Evolutionary conservation across 306 rosid species (phyloP), one percentile per base, ranked within the genome.

Genomic region (Casuarina cunninghamiana): DNA sequence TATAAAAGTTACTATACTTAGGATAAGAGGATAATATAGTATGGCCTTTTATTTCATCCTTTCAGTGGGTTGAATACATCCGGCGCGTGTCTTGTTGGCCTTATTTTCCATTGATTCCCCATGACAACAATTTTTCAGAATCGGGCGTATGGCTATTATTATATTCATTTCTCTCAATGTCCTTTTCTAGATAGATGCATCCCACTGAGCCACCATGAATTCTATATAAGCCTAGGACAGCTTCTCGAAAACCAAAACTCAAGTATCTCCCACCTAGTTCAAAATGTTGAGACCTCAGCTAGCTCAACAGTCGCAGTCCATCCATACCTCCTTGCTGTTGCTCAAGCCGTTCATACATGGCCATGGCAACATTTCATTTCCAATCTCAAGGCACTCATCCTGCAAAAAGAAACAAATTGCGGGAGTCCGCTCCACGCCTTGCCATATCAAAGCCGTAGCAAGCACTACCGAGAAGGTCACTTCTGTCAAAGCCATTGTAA

Each of bases 401-500:
- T 2, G 42, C 16, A 62, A 57, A 7, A 69, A 13, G 9, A 74
- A 51, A 57, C 73, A 39, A 19, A 10, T 51, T 17, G 77, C 74
- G 49, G 60, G 39, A 0, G 60, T 75, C 0, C 9, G 78, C 32
- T 21, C 69, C 38, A 49, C 63, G 70, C 42, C 78, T n/a, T 3
- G 69, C 37, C 73, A 55, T 37, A 68, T 71, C 53, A 73, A 76
- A 44, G 60, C 76, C 15, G 65, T 54, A 41, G 26, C 77, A 44
- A 38, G 17, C 9, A 17, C 42, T 8, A 32, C 38, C 4, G 55
- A 81, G 10, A 74, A 49, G 41, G 16, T 13, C 0, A 42, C 69
- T 48, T 75, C 55, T 21, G 66, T 86, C 17, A 78, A 78, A 65
- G 85, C 80, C 15, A 55, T 54, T 9, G 84, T 86, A n/a, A 81